Base-by-base conservation (phyloP, 345 rosid species). In the Lepidium aucheri region DNA sequence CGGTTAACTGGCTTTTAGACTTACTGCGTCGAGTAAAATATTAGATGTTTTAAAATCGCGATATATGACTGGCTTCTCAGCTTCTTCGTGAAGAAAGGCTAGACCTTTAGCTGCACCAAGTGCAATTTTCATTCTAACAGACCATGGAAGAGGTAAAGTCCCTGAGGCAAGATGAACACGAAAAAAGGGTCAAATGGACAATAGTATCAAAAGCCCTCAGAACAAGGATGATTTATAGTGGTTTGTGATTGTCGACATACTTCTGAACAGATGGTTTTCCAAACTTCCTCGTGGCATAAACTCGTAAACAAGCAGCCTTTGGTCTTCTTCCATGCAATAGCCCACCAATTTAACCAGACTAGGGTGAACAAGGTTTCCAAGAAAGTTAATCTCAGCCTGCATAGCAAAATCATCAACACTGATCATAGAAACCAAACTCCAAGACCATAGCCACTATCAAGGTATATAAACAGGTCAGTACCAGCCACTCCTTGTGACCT, bases 401-500 rank as follows among this genome's bases (percentile, higher is more conserved):
- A 6, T 4, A 69, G 2, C 49, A 65, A 73, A 22, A 35, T 4
- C 5, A 53, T 67, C 68, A 67, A 51, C 39, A 34, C 58, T 43
- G 9, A 50, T 22, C 35, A 52, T 11, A 51, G 42, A 52, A 34
- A 14, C 10, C 5, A 0, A 68, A 24, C 12, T 49, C 46, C 44
- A 26, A 49, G 11, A 53, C 38, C 14, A 17, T 14, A 50, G 42
- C 55, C 16, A 40, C 5, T 54, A 46, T 47, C 18, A n/a, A 45
- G 49, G 62, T 33, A 36, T 39, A 35, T 36, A 40, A n/a, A 61
- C 51, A 35, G 30, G 36, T 60, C 80, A 54, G 17, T 81, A 91
- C 98, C 78, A 89, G 86, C 98, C 98, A 91, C 74, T 91, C 98
- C 81, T 87, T 87, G 61, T 91, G 98, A 77, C 98, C 98, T 83